Base-by-base conservation (phyloP, 352 stramenopile species). In the Pythium rhizo-oryzae region DNA sequence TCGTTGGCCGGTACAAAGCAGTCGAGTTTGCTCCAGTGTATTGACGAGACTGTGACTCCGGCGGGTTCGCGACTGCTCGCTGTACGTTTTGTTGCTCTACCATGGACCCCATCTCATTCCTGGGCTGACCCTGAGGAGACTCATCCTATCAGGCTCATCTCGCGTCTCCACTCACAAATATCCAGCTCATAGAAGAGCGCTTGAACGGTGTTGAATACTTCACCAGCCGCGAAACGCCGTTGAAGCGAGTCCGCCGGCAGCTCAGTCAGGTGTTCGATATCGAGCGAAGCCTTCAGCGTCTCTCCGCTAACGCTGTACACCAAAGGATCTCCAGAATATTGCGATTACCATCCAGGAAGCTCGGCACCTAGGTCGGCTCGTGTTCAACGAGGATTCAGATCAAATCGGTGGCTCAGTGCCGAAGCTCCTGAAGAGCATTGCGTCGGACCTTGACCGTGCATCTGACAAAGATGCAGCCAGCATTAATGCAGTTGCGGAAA, bases 281-380 rank as follows among this genome's bases (percentile, higher is more conserved):
- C 70, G 85, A 93, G 51, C 71, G 85, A 6, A 92, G 83, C 41
- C 62, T 93, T 6, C 83, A 90, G 66, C 81, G 85, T 8, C 62
- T 92, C n/a, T 84, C 81, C 4, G 77, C 87, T 35, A 70, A 80
- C 11, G 70, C 77, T 0, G 85, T 12, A 92, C 83, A 1, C 85
- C 85, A 1, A 91, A 89, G 50, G 82, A 93, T 62, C 67, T 93
- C 0, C 86, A 88, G 46, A 89, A 86, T 58, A 80, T 92, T 30
- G 81, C 81, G 12, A 67, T 73, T 35, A 89, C 81, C 0, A 81
- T 92, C 19, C 60, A 72, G n/a, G 77, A 90, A 67, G 83, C 80
- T 12, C 72, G 68, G n/a, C 54, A 63, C 12, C 74, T 91, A 33
- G 72, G 56, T 3, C 18, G 60, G 4, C 46, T 72, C 11, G 30